Conservation (phyloP, 1,284 basidiomycete genomes). For the Pyrrhoderma noxium region DNA sequence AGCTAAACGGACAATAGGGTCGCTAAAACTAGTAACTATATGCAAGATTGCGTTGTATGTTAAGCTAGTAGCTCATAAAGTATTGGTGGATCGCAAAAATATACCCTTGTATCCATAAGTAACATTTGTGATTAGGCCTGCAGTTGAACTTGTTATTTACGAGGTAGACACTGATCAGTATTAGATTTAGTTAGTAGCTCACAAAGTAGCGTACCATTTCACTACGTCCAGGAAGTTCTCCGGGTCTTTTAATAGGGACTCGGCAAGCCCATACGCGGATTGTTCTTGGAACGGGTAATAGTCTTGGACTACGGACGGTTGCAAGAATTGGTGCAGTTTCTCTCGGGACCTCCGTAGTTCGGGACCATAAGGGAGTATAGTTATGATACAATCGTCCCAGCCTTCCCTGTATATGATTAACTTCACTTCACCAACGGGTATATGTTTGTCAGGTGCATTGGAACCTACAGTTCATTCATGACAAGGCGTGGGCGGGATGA, state of each 20-base stretch:
- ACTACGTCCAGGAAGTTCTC: too few species aligned
- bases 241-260: too few species aligned
- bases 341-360: too few species aligned
- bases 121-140: slow-evolving; percentile 4
- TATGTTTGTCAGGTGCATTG: neutral
- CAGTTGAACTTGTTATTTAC: too few species aligned
- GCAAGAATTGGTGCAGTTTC: slow-evolving; percentile 7
- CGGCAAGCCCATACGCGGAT: neutral
- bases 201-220: too few species aligned
- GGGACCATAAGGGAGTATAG: slow-evolving; percentile 3
- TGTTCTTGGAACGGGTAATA: neutral
- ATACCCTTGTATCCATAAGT: slow-evolving; percentile 11
- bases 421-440: neutral
- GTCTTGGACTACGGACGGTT: neutral
- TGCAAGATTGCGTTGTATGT: neutral
- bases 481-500: slow-evolving; percentile 34
- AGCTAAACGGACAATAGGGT: slow-evolving; percentile 18
- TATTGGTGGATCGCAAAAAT: neutral
- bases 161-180: too few species aligned
- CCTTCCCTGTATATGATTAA: neutral
- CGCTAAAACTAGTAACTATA: slow-evolving; percentile 3
- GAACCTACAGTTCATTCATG: slow-evolving; percentile 10
- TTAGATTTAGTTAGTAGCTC: too few species aligned
- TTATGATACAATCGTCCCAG: slow-evolving; percentile 1
- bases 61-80: neutral